Evolutionary conservation across 1,284 basidiomycete genomes (phyloP).

Genomic region (Ceratobasidium papillatum): DNA sequence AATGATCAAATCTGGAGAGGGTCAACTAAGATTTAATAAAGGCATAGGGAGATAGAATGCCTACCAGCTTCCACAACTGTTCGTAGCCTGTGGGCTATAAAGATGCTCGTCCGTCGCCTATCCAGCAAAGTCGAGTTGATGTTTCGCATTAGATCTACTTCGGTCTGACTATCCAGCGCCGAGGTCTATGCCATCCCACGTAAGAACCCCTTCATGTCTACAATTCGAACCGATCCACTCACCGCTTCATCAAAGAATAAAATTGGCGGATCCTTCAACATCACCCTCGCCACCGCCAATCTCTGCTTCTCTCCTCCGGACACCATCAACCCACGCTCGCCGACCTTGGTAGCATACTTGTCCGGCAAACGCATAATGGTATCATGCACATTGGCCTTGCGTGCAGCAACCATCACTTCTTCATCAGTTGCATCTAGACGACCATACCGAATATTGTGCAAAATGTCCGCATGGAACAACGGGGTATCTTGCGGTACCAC

Average conservation of each 20-base stretch:
- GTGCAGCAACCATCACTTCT: constrained; percentile 84
- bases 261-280: constrained; percentile 94
- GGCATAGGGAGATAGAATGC: constrained; percentile 47
- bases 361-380: constrained; percentile 84
- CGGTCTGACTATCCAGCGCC: constrained; percentile 92
- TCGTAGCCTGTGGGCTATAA: constrained; percentile 88
- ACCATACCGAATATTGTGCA: constrained; percentile 96
- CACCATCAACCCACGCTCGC: constrained; percentile 97
- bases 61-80: constrained; percentile 89
- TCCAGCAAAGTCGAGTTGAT: constrained; percentile 83
- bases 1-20: constrained; percentile 79
- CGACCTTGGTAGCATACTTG: constrained; percentile 90
- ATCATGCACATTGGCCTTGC: constrained; percentile 87
- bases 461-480: constrained; percentile 92
- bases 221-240: constrained; percentile 50
- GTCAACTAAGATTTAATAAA: neutral
- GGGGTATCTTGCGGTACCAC: constrained; percentile 99
- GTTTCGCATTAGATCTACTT: constrained; percentile 94
- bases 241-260: constrained; percentile 98
- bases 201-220: constrained; percentile 17
- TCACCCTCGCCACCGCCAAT: constrained; percentile 89
- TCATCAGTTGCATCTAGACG: constrained; percentile 88
- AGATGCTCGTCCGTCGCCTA: constrained; percentile 88
- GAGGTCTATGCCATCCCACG: constrained; percentile 70
- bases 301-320: constrained; percentile 98